Conservation (phyloP, 768 basidiomycete species). For the Amylocystis lapponica region DNA sequence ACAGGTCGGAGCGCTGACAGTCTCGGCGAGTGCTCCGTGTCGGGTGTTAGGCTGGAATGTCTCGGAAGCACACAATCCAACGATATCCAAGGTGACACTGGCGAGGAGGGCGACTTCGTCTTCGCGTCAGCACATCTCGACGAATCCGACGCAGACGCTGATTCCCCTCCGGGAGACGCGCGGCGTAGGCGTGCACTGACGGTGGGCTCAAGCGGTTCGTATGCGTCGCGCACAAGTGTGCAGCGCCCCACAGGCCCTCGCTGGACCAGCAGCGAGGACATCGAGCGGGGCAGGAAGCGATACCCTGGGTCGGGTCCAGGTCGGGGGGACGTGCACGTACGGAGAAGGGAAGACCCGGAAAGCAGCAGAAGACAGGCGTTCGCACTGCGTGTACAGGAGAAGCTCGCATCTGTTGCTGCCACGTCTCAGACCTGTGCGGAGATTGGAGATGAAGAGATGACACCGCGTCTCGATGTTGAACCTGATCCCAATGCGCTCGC, state of each 20-base stretch:
- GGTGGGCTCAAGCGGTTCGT: neutral
- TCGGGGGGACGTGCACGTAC: neutral
- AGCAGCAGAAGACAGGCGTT: slow-evolving; percentile 29
- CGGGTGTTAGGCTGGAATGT: too few relatives aligned
- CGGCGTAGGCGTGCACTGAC: neutral
- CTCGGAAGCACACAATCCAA: too few relatives aligned
- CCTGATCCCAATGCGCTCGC: too few relatives aligned
- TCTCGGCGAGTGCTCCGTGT: too few relatives aligned
- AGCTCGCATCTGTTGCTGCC: slow-evolving; percentile 18
- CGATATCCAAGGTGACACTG: too few relatives aligned
- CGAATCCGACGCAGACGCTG: neutral
- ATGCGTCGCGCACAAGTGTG: neutral
- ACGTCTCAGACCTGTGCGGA: too few relatives aligned
- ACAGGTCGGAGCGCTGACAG: too few relatives aligned
- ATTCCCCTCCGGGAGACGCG: too few relatives aligned
- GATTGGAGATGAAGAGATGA: too few relatives aligned
- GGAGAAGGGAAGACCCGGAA: neutral
- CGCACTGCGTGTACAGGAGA: slow-evolving; percentile 38
- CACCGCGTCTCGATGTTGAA: too few relatives aligned
- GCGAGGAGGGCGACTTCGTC: slow-evolving; percentile 17
- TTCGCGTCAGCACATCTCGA: slow-evolving; percentile 10
- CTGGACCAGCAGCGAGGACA: neutral
- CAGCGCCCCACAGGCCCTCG: slow-evolving; percentile 1
- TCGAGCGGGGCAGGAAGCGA: neutral
- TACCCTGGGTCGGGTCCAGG: neutral